Evolutionary conservation across 331 rosid genomes (phyloP), one percentile per base, ranked within the genome.

Genomic region (Stylosanthes scabra): DNA sequence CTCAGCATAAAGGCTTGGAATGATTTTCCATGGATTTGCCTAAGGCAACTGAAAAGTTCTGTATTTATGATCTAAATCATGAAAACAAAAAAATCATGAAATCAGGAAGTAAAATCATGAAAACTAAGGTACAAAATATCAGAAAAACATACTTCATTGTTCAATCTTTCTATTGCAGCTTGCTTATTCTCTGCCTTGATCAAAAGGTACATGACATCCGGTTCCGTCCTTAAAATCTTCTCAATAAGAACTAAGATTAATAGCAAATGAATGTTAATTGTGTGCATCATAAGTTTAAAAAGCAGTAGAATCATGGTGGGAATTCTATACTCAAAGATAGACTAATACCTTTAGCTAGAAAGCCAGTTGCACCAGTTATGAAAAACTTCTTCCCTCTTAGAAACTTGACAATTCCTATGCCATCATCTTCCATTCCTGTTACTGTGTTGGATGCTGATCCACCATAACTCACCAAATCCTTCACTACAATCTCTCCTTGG

Each of bases 341-440:
- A 14, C 25, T 51, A 51, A 51, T 62, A 91, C 97, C 97, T 86
- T 94, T 94, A 1, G 93, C 99, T n/a, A 94, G 97, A 88, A 94
- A 94, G 9, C 99, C 99, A 42, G 97, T 94, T 59, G 89, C 90
- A 14, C 99, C 97, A 77, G 99, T 91, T 34, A 94, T 63, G 54
- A 94, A 87, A 74, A 91, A 88, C 62, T 76, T 81, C 78, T 89
- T 94, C 39, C 99, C 99, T 79, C 74, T 78, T 12, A 94, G 88
- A 81, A 91, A 91, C 16, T 88, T 88, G 52, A 86, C 86, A 74
- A 94, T 94, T 29, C 99, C 99, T 69, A 90, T 78, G 16, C 92
- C 97, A 39, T 20, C 25, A 20, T 91, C 90, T 81, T 80, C 84
- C 81, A 88, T 57, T 42, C 88, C 94, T n/a, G 79, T 80, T 9